Evolutionary conservation across 805 yeast species (phyloP).

Genomic region (Yamadazyma sp.): DNA sequence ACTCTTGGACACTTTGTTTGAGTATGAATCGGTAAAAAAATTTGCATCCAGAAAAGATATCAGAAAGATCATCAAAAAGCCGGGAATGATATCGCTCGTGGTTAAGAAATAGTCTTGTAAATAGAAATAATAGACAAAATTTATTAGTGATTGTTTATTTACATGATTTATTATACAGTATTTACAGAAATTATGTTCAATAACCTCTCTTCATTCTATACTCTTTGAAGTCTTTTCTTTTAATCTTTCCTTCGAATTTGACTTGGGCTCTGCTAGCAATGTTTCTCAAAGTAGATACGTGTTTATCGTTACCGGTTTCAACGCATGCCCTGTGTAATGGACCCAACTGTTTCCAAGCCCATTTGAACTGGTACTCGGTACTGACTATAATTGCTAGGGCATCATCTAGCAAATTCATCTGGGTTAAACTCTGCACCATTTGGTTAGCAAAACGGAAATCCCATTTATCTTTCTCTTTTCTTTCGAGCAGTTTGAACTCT

Average conservation of each 20-base stretch:
- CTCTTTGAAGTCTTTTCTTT: constrained; percentile 32
- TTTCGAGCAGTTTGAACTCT: constrained; percentile 44
- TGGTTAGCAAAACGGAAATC: constrained; percentile 72
- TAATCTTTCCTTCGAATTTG: constrained; percentile 39
- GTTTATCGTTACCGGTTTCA: constrained; percentile 30
- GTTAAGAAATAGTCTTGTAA: constrained; percentile 9
- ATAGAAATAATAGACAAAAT: constrained; percentile 5
- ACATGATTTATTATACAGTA: constrained; percentile 9
- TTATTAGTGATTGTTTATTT: constrained; percentile 7
- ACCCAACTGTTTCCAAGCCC: constrained; percentile 52
- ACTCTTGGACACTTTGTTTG: constrained; percentile 36
- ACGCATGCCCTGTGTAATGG: constrained; percentile 30
- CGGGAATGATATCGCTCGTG: constrained; percentile 47
- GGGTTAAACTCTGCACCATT: constrained; percentile 62
- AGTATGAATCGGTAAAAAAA: constrained; percentile 37
- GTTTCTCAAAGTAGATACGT: constrained; percentile 31
- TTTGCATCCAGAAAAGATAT: constrained; percentile 44
- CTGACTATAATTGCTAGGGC: constrained; percentile 68
- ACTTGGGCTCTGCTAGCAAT: constrained; percentile 37
- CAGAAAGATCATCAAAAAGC: constrained; percentile 56
- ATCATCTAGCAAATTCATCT: constrained; percentile 58
- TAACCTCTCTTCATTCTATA: constrained; percentile 34
- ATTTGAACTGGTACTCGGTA: constrained; percentile 64
- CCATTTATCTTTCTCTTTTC: constrained; percentile 37
- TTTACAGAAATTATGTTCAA: constrained; percentile 17